Evolutionary conservation across 176 grass and related monocot species (phyloP).

Genomic region (Musa itinerans): DNA sequence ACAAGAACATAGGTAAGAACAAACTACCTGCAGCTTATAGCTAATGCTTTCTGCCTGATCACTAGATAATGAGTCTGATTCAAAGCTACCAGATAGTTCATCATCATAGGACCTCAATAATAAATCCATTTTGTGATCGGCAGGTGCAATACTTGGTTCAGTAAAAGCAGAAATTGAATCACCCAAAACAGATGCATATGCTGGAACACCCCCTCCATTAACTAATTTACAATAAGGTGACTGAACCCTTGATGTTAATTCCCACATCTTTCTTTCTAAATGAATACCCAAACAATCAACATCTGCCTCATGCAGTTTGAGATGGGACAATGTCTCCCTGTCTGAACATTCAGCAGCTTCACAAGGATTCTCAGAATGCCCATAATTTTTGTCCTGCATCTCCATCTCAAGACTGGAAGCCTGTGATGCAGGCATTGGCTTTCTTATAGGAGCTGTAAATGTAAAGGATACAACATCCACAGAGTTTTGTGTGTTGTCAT

Average conservation of each 20-base stretch:
- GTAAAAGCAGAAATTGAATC: slow-evolving; percentile 31
- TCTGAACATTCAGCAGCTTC: slow-evolving; percentile 21
- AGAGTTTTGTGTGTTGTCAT: slow-evolving; percentile 44
- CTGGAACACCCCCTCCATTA: neutral
- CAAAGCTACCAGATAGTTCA: slow-evolving; percentile 27
- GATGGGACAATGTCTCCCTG: neutral
- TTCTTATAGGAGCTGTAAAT: slow-evolving; percentile 83
- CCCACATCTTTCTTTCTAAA: slow-evolving; percentile 78
- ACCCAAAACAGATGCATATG: slow-evolving; percentile 60
- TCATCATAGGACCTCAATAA: slow-evolving; percentile 31
- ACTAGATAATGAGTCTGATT: slow-evolving; percentile 8
- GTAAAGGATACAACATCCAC: slow-evolving; percentile 96
- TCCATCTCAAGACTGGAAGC: neutral
- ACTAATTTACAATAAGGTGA: slow-evolving; percentile 30
- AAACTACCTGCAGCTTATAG: slow-evolving; percentile 1
- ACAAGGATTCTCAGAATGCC: slow-evolving; percentile 12
- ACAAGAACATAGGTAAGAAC: neutral
- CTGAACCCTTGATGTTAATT: slow-evolving; percentile 48
- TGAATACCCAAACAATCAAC: slow-evolving; percentile 76
- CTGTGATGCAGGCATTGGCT: slow-evolving; percentile 26
- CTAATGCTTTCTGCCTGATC: slow-evolving; percentile 24
- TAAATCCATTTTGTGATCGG: slow-evolving; percentile 41
- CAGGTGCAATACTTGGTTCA: slow-evolving; percentile 37
- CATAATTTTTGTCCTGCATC: slow-evolving; percentile 22
- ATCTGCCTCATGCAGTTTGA: slow-evolving; percentile 38